phyloP scores from a whole-genome alignment of 202 grass and related monocot genomes.

The Saccharum hybrid region DNA sequence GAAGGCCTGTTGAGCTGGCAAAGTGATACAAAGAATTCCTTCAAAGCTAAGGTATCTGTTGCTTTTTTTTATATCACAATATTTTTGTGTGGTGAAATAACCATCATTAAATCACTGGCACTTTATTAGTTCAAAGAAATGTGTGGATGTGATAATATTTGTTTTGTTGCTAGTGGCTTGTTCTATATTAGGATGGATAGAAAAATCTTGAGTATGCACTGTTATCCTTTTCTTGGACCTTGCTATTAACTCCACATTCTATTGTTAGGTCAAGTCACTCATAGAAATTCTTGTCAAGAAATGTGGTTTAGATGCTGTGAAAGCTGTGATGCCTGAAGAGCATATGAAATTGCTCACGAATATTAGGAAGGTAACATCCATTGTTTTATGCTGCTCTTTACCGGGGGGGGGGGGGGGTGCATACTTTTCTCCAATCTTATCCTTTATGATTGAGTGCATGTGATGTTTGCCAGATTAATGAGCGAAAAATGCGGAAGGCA shows the following conservation, averaged over 20 bases:
- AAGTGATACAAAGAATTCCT: conserved; percentile 79
- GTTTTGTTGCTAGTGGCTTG: neutral
- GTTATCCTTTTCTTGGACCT: conserved; percentile 8
- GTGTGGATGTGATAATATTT: no score
- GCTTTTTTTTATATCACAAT: conserved; percentile 24
- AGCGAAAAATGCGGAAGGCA: conserved; percentile 74
- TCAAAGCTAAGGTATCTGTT: conserved; percentile 83
- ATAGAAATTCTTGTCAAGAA: conserved; percentile 92
- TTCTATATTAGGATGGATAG: conserved; percentile 14
- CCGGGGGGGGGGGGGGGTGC: no score
- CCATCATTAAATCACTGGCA: no score
- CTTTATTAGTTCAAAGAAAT: no score
- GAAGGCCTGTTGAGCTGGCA: conserved; percentile 76
- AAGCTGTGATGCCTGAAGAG: conserved; percentile 92
- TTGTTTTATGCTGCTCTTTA: conserved; percentile 28
- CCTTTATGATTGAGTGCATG: conserved; percentile 18
- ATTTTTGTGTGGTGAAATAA: conserved; percentile 4
- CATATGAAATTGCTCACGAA: conserved; percentile 94
- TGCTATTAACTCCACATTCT: conserved; percentile 31
- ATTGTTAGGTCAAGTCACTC: conserved; percentile 80
- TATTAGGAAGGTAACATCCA: conserved; percentile 74
- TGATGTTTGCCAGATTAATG: conserved; percentile 64
- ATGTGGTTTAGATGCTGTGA: conserved; percentile 96
- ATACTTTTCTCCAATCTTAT: neutral
- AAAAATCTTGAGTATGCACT: conserved; percentile 16